A percentile compares a stretch with the other conserved stretches of the same genome.
Conservation (phyloP, 441 rosid genomes). For the Erodium moschatum region DNA sequence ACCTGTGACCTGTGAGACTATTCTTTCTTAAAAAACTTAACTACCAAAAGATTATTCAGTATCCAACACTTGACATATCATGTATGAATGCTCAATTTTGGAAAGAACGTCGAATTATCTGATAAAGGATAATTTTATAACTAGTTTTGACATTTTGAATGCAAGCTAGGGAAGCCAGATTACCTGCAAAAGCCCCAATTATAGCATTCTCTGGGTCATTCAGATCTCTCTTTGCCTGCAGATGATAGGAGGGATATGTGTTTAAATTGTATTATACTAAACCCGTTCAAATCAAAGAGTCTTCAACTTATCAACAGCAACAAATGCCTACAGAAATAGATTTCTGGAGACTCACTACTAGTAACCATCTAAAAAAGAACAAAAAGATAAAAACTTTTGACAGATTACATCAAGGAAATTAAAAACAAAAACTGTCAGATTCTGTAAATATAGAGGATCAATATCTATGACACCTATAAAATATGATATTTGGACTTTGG, state of each 20-base stretch:
- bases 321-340: background rate
- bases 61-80: no score
- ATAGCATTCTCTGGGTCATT: slow-evolving; percentile 83
- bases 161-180: slow-evolving; percentile 7
- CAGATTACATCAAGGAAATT: no score
- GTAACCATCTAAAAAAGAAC: no score
- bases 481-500: no score
- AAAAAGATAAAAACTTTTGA: background rate
- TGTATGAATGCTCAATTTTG: no score
- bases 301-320: background rate
- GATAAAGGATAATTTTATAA: background rate
- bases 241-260: background rate
- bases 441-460: no score
- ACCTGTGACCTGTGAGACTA: background rate
- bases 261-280: background rate
- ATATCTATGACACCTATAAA: no score
- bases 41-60: background rate
- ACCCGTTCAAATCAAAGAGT: background rate
- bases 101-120: no score
- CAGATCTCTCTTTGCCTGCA: slow-evolving; percentile 70
- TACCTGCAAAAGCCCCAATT: slow-evolving; percentile 88
- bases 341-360: background rate
- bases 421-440: no score
- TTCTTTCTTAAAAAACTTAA: background rate
- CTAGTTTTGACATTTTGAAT: background rate